Conservation (phyloP, 2,329 filamentous ascomycete species). For the Setomelanomma holmii region DNA sequence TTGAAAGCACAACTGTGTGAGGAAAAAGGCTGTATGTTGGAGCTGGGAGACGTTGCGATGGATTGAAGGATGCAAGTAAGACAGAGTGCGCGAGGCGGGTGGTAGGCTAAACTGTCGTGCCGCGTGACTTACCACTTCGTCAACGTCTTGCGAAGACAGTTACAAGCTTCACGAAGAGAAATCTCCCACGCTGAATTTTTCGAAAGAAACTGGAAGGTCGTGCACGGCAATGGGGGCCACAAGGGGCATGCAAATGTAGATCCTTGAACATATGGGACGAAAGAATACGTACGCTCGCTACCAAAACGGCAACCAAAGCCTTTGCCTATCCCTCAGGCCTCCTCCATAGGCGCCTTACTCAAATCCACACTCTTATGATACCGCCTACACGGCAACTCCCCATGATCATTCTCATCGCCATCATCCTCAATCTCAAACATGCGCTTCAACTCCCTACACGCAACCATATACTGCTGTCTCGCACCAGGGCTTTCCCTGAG, state of each 20-base stretch:
- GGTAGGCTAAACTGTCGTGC: too few species aligned
- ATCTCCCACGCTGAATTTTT: too few species aligned
- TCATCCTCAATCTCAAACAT: constrained; percentile 50
- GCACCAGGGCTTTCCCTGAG: constrained; percentile 59
- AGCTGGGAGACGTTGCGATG: too few species aligned
- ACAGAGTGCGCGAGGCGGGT: too few species aligned
- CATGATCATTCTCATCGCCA: constrained; percentile 17
- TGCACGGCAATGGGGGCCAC: neutral
- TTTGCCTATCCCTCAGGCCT: neutral
- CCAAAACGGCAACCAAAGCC: neutral
- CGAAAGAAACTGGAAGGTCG: too few species aligned
- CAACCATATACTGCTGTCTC: constrained; percentile 62
- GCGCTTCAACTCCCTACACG: constrained; percentile 59
- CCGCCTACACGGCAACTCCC: constrained; percentile 10
- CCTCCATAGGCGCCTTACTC: neutral
- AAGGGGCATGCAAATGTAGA: neutral
- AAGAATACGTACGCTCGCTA: neutral
- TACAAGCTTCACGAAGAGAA: too few species aligned
- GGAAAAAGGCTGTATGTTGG: too few species aligned
- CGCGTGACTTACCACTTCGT: too few species aligned
- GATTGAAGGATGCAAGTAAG: too few species aligned
- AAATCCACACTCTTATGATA: constrained; percentile 20
- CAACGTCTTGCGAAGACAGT: too few species aligned
- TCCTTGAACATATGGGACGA: neutral
- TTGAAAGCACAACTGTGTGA: too few species aligned